These are phyloP conservation scores for Gossypium mustelinum DNA, from an alignment of 345 rosid species.

Conservation along the genomic window DNA sequence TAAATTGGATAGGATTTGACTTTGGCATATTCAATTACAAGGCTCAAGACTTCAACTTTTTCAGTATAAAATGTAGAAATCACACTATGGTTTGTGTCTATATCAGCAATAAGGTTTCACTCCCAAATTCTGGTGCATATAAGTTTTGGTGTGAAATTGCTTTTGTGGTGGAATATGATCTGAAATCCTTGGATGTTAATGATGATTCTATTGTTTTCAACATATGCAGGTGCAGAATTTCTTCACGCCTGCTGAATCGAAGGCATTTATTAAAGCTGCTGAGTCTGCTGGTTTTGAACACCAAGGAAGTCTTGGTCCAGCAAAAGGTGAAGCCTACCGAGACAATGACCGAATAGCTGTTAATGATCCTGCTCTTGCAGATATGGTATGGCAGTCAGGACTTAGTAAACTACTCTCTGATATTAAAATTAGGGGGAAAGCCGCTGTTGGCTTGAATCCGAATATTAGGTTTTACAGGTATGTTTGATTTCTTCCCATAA, in stretches of 20 bases:
- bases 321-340: conserved; percentile 83
- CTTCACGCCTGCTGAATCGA: conserved; percentile 62
- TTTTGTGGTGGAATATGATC: background rate
- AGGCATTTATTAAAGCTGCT: conserved; percentile 57
- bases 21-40: background rate
- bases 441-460: conserved; percentile 84
- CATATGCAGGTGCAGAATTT: conserved; percentile 62
- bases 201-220: conserved; percentile 15
- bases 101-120: background rate
- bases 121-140: background rate
- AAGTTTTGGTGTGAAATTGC: background rate
- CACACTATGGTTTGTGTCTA: background rate
- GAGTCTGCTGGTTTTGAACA: conserved; percentile 85
- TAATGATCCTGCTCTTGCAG: conserved; percentile 64
- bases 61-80: background rate
- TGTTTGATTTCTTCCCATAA: conserved; percentile 4
- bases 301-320: conserved; percentile 93
- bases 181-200: background rate
- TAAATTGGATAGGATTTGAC: background rate
- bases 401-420: conserved; percentile 53
- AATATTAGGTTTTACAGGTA: conserved; percentile 86
- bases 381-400: conserved; percentile 72
- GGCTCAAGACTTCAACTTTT: background rate
- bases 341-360: conserved; percentile 79
- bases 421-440: conserved; percentile 68